Conservation (phyloP, 345 rosid species). For the Rhodamnia rubescens region DNA sequence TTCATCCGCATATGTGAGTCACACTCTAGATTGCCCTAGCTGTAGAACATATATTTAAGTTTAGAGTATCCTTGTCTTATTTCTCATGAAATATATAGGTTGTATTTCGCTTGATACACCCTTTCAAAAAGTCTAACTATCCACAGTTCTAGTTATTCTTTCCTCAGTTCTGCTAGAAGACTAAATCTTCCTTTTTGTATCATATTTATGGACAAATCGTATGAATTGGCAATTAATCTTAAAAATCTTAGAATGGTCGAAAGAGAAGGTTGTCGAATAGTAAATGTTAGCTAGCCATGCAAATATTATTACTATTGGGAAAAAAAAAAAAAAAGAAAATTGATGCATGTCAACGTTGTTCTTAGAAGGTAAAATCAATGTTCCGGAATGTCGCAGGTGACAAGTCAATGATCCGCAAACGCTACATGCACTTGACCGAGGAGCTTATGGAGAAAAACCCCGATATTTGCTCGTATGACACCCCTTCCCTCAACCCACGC, state of each 20-base stretch:
- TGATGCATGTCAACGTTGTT: neutral
- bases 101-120: neutral
- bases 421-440: neutral
- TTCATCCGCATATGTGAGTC: constrained; percentile 17
- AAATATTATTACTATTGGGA: neutral
- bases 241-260: neutral
- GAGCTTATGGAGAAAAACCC: neutral
- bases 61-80: neutral
- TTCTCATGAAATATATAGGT: neutral
- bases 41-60: neutral
- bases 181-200: neutral
- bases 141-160: too few species aligned
- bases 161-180: too few species aligned
- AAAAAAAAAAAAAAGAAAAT: neutral
- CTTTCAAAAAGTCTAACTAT: neutral
- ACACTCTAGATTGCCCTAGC: neutral
- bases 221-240: neutral
- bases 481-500: neutral
- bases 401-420: constrained; percentile 6
- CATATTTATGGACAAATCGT: neutral
- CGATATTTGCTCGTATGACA: neutral
- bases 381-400: neutral
- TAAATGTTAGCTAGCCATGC: neutral
- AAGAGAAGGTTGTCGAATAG: neutral
- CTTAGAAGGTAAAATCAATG: neutral